phyloP scores from a whole-genome alignment of 345 rosid species.

The Barbarea vulgaris region DNA sequence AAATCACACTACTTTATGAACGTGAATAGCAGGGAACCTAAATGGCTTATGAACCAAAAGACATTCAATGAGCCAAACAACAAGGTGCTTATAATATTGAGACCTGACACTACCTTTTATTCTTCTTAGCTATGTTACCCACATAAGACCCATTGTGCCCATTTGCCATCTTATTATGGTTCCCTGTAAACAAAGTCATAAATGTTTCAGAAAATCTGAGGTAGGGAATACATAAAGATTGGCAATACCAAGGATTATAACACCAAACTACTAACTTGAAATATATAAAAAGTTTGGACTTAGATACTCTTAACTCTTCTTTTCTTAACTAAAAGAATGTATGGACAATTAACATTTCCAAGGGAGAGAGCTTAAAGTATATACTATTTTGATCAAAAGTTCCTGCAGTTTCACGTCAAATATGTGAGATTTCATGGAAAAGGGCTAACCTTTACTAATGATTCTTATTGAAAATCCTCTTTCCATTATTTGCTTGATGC shows the following conservation, averaged over 20 bases:
- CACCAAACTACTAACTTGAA: slow-evolving; percentile 9
- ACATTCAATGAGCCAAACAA: slow-evolving; percentile 9
- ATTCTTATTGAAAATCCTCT: slow-evolving; percentile 53
- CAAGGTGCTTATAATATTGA: slow-evolving; percentile 16
- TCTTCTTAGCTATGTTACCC: slow-evolving; percentile 39
- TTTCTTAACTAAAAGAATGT: too few relatives aligned
- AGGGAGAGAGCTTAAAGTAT: neutral
- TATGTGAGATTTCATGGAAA: neutral
- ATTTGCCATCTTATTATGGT: slow-evolving; percentile 39
- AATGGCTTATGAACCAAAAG: too few relatives aligned
- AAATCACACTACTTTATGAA: neutral
- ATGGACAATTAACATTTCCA: too few relatives aligned
- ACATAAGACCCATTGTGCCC: slow-evolving; percentile 37
- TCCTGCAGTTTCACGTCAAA: neutral
- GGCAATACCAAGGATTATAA: slow-evolving; percentile 8
- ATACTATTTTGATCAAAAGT: neutral
- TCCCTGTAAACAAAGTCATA: slow-evolving; percentile 41
- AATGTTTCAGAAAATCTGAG: neutral
- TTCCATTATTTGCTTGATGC: slow-evolving; percentile 45
- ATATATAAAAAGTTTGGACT: neutral
- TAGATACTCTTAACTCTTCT: too few relatives aligned
- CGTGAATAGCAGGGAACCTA: neutral
- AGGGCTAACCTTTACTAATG: slow-evolving; percentile 56
- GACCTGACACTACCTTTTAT: slow-evolving; percentile 52
- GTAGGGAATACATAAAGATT: slow-evolving; percentile 5